Evolutionary conservation across 2,329 filamentous ascomycete genomes (phyloP).

Genomic region (Aciculosporium take): DNA sequence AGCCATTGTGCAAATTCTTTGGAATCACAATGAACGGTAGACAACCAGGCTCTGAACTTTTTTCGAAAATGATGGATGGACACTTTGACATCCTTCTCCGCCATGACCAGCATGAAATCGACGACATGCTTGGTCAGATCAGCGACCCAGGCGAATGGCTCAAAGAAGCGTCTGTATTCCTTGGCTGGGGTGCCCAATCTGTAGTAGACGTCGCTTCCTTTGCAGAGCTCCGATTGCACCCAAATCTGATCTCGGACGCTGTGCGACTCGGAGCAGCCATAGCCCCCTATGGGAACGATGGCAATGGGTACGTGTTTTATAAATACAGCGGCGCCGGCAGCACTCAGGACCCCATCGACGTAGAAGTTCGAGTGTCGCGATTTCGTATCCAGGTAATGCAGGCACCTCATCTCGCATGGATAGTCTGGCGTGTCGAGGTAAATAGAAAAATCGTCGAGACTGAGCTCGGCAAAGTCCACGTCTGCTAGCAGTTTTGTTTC

Average conservation of each 20-base stretch:
- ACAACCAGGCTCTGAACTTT: constrained; percentile 45
- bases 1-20: constrained; percentile 41
- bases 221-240: constrained; percentile 41
- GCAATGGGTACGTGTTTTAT: constrained; percentile 43
- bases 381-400: constrained; percentile 35
- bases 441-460: constrained; percentile 43
- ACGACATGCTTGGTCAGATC: constrained; percentile 58
- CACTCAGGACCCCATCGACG: constrained; percentile 46
- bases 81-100: constrained; percentile 21
- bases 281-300: constrained; percentile 51
- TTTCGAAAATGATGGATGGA: constrained; percentile 40
- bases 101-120: constrained; percentile 41
- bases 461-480: constrained; percentile 29
- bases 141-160: constrained; percentile 55
- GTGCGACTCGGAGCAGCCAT: constrained; percentile 34
- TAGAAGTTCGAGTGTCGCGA: constrained; percentile 25
- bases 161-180: constrained; percentile 49
- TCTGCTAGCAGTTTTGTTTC: not conserved
- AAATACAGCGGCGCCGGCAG: constrained; percentile 29
- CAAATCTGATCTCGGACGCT: constrained; percentile 44
- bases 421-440: constrained; percentile 30
- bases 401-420: constrained; percentile 35
- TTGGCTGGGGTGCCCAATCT: constrained; percentile 37
- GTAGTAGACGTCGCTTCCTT: constrained; percentile 43
- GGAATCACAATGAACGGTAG: constrained; percentile 26